Evolutionary conservation across 805 yeast genomes (phyloP).

Genomic region (Zygosaccharomyces siamensis): DNA sequence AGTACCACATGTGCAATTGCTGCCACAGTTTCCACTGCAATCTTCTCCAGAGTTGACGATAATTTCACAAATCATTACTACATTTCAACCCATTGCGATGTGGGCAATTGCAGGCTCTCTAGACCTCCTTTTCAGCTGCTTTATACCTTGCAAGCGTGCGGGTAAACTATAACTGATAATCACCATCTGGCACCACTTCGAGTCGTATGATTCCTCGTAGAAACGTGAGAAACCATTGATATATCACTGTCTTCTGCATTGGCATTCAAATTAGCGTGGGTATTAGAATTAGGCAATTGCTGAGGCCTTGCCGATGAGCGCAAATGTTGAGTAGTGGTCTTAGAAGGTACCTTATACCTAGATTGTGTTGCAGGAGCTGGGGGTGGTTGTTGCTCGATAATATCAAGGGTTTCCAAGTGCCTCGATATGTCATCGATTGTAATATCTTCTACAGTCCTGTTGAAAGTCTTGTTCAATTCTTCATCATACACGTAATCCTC

Average conservation of each 20-base stretch:
- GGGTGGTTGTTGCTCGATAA: slow-evolving; percentile 19
- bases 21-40: slow-evolving; percentile 14
- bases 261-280: slow-evolving; percentile 17
- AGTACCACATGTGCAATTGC: slow-evolving; percentile 13
- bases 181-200: slow-evolving; percentile 33
- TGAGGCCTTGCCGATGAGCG: slow-evolving; percentile 14
- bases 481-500: slow-evolving; percentile 36
- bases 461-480: slow-evolving; percentile 35
- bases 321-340: slow-evolving; percentile 26
- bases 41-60: slow-evolving; percentile 10
- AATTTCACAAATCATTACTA: slow-evolving; percentile 11
- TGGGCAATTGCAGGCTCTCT: neutral
- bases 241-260: slow-evolving; percentile 34
- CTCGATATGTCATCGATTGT: slow-evolving; percentile 37
- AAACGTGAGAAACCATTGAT: slow-evolving; percentile 36
- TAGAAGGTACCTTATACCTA: slow-evolving; percentile 30
- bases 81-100: neutral
- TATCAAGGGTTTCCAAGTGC: slow-evolving; percentile 35
- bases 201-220: slow-evolving; percentile 30
- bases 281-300: slow-evolving; percentile 15
- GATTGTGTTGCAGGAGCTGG: neutral
- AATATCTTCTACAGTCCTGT: slow-evolving; percentile 37
- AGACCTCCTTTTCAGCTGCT: neutral
- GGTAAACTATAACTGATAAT: neutral
- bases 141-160: neutral